Evolutionary conservation across 495 filamentous ascomycete species (phyloP), one percentile per base, ranked within the genome.

Genomic region (Terfezia boudieri): DNA sequence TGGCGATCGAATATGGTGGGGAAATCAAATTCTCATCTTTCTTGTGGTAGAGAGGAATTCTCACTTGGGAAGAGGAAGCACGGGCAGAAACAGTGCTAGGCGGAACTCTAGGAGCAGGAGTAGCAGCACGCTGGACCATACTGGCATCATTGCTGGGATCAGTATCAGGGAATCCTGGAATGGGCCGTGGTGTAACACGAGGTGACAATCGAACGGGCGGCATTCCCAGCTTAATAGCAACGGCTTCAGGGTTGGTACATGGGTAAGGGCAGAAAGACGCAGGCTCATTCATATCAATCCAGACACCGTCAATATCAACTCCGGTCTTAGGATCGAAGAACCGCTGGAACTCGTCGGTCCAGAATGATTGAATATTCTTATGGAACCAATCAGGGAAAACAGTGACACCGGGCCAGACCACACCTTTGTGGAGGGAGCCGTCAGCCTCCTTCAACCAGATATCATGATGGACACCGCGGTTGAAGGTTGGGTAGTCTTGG

Each of bases 231-330:
- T 74, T 60, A 55, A 67, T 57, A 4, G 77, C 71, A 35, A 71
- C 73, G 0, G 54, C 67, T 3, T 70, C 73, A 0, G 83, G 79
- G 56, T 86, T 63, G 14, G 2, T 11, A 66, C 86, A 93, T 12
- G 85, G 84, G 60, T 76, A 89, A 20, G 70, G 62, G 65, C 86
- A 90, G 55, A 86, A 83, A 5, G 76, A 79, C 36, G 74, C 66
- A 0, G 81, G 82, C 63, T 87, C 83, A 59, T 85, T 86, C 81
- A 86, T 84, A 59, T 86, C 83, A 54, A 90, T 92, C 86, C 86
- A 92, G 26, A 88, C 71, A 1, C 76, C 86, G 59, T 92, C 86
- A 56, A 92, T 86, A 60, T 90, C 78, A 5, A 94, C 73, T 22
- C 86, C 86, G 0, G 63, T 70, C 0, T 74, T 62, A 0, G 73